Percentiles rank a stretch among this genome's conserved stretches.
These are phyloP conservation scores for Barnettozyma californica DNA, from an alignment of 805 yeast genomes.

Conservation along the genomic window DNA sequence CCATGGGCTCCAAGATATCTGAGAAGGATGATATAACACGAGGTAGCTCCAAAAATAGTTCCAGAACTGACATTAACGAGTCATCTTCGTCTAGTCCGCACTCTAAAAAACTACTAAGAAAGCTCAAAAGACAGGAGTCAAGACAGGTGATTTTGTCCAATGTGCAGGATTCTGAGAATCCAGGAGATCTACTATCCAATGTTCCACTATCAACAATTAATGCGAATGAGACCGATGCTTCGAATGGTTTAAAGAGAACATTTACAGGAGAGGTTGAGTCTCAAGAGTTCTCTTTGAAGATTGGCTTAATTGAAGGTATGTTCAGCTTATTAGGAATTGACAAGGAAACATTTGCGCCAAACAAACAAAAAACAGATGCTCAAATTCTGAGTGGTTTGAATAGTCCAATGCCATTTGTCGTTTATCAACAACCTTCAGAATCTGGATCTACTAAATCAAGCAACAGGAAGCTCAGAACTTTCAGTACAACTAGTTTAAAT, in stretches of 20 bases:
- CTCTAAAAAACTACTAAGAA: conserved; percentile 8
- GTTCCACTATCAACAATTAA: conserved; percentile 52
- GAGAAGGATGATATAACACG: neutral
- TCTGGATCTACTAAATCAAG: neutral
- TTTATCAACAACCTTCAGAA: conserved; percentile 8
- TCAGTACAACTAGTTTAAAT: conserved; percentile 20
- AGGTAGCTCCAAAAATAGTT: neutral
- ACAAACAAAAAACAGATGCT: conserved; percentile 15
- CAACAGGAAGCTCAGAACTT: conserved; percentile 10
- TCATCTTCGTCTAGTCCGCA: neutral
- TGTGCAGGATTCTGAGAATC: conserved; percentile 55
- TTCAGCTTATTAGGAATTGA: conserved; percentile 64
- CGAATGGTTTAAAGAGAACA: conserved; percentile 4
- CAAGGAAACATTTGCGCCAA: conserved; percentile 29
- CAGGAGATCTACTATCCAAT: conserved; percentile 80
- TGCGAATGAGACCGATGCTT: neutral
- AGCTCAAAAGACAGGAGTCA: conserved; percentile 25
- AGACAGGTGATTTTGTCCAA: conserved; percentile 45
- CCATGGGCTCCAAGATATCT: conserved; percentile 10
- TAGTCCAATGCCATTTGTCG: conserved; percentile 18
- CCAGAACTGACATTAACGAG: conserved; percentile 11
- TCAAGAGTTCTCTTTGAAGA: conserved; percentile 58
- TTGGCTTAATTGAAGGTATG: conserved; percentile 66
- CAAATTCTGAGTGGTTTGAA: conserved; percentile 5
- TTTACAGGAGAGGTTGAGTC: conserved; percentile 24